Percentiles rank a stretch among this genome's conserved stretches.
phyloP scores from a whole-genome alignment of 2,329 filamentous ascomycete species.

The Talaromyces rugulosus region DNA sequence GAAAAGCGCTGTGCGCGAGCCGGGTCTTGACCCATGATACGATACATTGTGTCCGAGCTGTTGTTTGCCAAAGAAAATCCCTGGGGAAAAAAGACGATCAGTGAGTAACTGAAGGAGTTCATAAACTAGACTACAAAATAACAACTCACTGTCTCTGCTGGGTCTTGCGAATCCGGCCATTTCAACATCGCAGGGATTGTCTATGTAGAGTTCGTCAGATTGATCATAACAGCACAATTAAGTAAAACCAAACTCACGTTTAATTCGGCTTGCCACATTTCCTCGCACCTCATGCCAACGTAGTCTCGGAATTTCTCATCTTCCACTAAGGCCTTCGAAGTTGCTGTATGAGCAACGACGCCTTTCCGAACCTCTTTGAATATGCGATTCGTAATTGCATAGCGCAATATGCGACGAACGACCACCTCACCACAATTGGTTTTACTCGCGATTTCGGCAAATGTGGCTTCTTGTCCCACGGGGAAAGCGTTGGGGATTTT shows the following conservation, averaged over 20 bases:
- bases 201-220: neutral
- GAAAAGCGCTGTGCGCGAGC: slow-evolving; percentile 8
- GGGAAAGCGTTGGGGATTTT: neutral
- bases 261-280: slow-evolving; percentile 10
- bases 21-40: slow-evolving; percentile 1
- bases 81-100: neutral
- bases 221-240: neutral
- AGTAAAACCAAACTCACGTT: neutral
- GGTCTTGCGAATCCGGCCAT: slow-evolving; percentile 11
- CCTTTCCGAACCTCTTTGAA: slow-evolving; percentile 7
- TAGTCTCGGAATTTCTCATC: slow-evolving; percentile 4
- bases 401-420: slow-evolving; percentile 7
- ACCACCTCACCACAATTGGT: neutral
- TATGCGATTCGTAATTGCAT: slow-evolving; percentile 8
- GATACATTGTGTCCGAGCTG: neutral
- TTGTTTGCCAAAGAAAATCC: slow-evolving; percentile 8
- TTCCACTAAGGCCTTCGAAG: slow-evolving; percentile 7
- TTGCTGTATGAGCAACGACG: slow-evolving; percentile 8
- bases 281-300: slow-evolving; percentile 8
- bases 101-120: neutral
- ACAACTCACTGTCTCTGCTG: slow-evolving; percentile 4
- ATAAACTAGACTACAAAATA: neutral
- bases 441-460: slow-evolving; percentile 4
- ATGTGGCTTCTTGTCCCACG: slow-evolving; percentile 6
- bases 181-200: slow-evolving; percentile 2